phyloP scores from a whole-genome alignment of 2,329 filamentous ascomycete species.

The Simplicillium aogashimaense region DNA sequence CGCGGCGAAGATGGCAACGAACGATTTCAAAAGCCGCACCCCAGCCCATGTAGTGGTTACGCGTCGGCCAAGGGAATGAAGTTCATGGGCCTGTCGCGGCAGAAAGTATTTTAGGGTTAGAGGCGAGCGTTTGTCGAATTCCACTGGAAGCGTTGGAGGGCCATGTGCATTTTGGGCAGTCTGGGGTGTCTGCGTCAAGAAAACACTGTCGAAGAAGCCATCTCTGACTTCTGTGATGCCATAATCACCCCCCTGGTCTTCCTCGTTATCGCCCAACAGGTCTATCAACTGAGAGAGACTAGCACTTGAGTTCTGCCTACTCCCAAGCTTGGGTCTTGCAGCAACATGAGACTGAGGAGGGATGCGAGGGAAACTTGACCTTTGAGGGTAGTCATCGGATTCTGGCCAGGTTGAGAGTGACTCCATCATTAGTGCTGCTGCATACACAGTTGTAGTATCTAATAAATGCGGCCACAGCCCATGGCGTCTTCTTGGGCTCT shows the following conservation, averaged over 20 bases:
- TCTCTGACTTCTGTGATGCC: constrained; percentile 33
- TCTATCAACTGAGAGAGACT: constrained; percentile 23
- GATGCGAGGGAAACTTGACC: no score
- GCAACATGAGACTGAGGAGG: no score
- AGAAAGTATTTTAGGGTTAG: constrained; percentile 36
- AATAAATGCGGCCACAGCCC: no score
- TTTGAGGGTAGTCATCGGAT: no score
- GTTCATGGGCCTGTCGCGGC: constrained; percentile 34
- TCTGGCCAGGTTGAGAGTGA: no score
- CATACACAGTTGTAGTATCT: no score
- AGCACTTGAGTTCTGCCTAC: constrained; percentile 15
- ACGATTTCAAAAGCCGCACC: constrained; percentile 41
- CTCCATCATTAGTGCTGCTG: no score
- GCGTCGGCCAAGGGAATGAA: constrained; percentile 25
- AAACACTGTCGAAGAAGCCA: constrained; percentile 37
- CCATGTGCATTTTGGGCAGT: constrained; percentile 26
- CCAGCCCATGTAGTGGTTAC: constrained; percentile 39
- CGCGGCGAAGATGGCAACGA: constrained; percentile 44
- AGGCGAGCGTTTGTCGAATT: constrained; percentile 35
- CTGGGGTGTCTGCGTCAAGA: constrained; percentile 29
- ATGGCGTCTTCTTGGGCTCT: no score
- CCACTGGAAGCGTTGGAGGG: constrained; percentile 32
- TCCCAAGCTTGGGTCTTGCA: constrained; percentile 5
- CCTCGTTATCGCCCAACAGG: constrained; percentile 21
- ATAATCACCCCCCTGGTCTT: constrained; percentile 28